Evolutionary conservation across 192 early-diverging fungal species (phyloP), one percentile per base, ranked within the genome.

Genomic region (Coemansia sp.): DNA sequence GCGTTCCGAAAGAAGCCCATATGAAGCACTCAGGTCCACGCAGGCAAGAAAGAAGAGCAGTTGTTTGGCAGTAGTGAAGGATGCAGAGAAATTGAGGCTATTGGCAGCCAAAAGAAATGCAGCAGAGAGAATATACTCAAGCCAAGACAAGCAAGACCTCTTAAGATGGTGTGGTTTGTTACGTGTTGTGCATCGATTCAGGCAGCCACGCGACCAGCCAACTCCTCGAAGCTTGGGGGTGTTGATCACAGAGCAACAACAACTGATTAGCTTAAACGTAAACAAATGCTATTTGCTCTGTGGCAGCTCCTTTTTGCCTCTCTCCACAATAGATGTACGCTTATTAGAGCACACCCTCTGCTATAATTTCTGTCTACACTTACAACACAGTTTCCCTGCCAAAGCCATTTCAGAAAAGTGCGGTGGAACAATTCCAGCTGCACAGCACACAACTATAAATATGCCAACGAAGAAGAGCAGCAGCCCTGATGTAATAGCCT

Each of bases 401-500:
- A 46, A 46, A 46, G 8, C 39, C 1, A 17, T 46, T 46, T 3
- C 9, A 1, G 39, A 14, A 46, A 3, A 46, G 11, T 14, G 14
- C 39, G 17, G 27, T 14, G 19, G 39, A 24, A 1, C 25, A 51
- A 46, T 46, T 46, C 39, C 14, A 46, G 39, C 39, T 0, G 11
- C 11, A 3, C 42, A 31, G 11, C 3, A 24, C 32, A 61, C 22
- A 30, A 21, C 52, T 29, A 39, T 55, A 46, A 27, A 59, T 33
- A 80, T 75, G 69, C 69, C 68, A 31, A 39, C 66, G 27, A 72
- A 71, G 51, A 65, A 60, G 42, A 72, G 70, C 51, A 50, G 57
- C 42, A 63, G 74, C 29, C 74, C 79, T 20, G 79, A 81, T 61
- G 75, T 74, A 36, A 58, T 81, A 64, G 57, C 79, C 20, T 81